Evolutionary conservation across 352 stramenopile species (phyloP).

Genomic region (Nothophytophthora sp.): DNA sequence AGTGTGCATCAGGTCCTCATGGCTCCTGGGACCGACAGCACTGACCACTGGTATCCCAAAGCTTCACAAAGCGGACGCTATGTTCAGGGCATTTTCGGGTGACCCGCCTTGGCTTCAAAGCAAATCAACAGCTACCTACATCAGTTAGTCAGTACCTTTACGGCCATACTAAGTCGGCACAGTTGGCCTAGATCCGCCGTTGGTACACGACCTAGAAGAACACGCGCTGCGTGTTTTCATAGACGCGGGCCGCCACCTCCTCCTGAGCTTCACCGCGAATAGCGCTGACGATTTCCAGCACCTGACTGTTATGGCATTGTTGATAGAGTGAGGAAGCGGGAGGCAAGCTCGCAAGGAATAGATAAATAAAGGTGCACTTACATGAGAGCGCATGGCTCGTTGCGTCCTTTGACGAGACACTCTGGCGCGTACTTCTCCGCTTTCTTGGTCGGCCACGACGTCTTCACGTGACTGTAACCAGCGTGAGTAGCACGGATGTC

Average conservation of each 20-base stretch:
- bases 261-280: constrained; percentile 54
- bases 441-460: constrained; percentile 89
- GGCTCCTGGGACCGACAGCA: neutral
- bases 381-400: constrained; percentile 95
- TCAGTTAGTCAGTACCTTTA: neutral
- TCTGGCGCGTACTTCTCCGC: constrained; percentile 92
- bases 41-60: constrained; percentile 14
- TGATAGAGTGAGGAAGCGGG: too few relatives aligned
- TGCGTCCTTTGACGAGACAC: constrained; percentile 93
- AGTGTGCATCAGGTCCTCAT: constrained; percentile 14
- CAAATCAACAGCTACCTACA: neutral
- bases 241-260: constrained; percentile 45
- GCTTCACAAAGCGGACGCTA: constrained; percentile 17
- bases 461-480: constrained; percentile 87
- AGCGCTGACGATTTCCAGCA: constrained; percentile 80
- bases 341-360: too few relatives aligned
- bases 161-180: neutral
- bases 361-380: constrained; percentile 59
- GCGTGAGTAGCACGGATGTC: constrained; percentile 96
- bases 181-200: too few relatives aligned
- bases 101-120: neutral
- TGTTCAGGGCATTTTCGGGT: constrained; percentile 17
- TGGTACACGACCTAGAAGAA: constrained; percentile 49
- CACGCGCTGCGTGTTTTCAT: constrained; percentile 64
- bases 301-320: constrained; percentile 62